These are phyloP conservation scores for Paramecium primaurelia DNA, from an alignment of 73 alveolate species.

Conservation along the genomic window DNA sequence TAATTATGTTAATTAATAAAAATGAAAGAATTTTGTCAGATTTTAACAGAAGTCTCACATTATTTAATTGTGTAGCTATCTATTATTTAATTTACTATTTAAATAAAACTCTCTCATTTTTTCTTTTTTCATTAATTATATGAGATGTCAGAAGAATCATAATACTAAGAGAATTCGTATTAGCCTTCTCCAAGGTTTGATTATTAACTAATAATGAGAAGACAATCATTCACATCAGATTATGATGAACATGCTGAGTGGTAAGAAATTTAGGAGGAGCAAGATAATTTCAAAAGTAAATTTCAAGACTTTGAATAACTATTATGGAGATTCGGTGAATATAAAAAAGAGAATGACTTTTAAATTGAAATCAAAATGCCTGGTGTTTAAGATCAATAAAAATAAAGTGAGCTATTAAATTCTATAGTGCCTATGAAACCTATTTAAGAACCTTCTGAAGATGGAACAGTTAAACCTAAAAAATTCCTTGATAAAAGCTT, in stretches of 20 bases:
- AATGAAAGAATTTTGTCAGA: slow-evolving; percentile 19
- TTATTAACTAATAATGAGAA: background rate
- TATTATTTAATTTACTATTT: too few species aligned
- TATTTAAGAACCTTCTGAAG: too few species aligned
- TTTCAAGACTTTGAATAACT: too few species aligned
- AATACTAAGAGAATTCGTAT: background rate
- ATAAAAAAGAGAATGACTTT: too few species aligned
- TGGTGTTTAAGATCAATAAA: too few species aligned
- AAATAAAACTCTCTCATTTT: background rate
- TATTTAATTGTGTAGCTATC: background rate
- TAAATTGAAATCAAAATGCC: too few species aligned
- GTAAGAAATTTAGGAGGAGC: background rate
- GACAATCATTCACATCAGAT: background rate
- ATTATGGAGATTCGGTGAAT: too few species aligned
- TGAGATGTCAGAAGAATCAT: background rate
- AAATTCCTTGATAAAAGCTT: background rate
- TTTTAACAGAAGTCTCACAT: background rate
- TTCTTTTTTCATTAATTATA: background rate
- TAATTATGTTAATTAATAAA: background rate
- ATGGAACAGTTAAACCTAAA: too few species aligned
- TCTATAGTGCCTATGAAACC: too few species aligned
- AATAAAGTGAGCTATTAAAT: too few species aligned
- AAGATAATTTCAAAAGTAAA: background rate
- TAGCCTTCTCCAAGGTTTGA: background rate
- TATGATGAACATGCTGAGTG: background rate